Evolutionary conservation across 31 red algal species (phyloP), one percentile per base, ranked within the genome.

Genomic region (Odonthalia washingtoniensis): DNA sequence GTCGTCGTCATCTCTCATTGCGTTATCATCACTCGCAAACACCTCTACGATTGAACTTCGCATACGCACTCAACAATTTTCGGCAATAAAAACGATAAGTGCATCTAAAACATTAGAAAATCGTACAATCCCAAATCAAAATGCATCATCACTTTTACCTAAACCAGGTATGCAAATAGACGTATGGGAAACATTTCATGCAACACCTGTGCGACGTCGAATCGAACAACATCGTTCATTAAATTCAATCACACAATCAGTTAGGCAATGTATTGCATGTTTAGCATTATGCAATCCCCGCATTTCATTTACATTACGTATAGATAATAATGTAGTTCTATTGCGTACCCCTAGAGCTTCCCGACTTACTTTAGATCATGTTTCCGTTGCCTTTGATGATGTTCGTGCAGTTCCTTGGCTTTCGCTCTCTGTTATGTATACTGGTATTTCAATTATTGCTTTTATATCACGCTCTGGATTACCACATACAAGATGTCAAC

Each of bases 201-300:
- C 80, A 1, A 40, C 67, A 34, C 80, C 80, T 18, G 80, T 83
- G 4, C 80, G 80, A 26, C 80, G 80, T 67, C 80, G 80, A 45
- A 65, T 83, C 4, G 61, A 83, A 49, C 80, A 83, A 28, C 42
- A 5, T 2, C 80, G 80, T 38, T 36, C 64, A 68, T 4, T 49
- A 26, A 36, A 39, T n/a, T 60, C 40, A 18, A 14, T 83, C 40
- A 69, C 63, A 4, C 43, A 46, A 37, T 35, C 80, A 4, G 67
- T 64, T 3, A 16, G 64, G 18, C 24, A 46, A 45, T 2, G 26
- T 2, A 35, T 83, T 30, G 31, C 67, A 46, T 31, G 39, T 17
- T 36, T 83, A 26, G 65, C 63, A 28, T 66, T 83, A 36, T 53
- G 62, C 4, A 83, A 83, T 65, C 65, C 80, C 36, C 2, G 5